A percentile compares a stretch with the other conserved stretches of the same genome.
These are phyloP conservation scores for Xylariaceae sp. DNA, from an alignment of 2,329 filamentous ascomycete species.

Conservation along the genomic window DNA sequence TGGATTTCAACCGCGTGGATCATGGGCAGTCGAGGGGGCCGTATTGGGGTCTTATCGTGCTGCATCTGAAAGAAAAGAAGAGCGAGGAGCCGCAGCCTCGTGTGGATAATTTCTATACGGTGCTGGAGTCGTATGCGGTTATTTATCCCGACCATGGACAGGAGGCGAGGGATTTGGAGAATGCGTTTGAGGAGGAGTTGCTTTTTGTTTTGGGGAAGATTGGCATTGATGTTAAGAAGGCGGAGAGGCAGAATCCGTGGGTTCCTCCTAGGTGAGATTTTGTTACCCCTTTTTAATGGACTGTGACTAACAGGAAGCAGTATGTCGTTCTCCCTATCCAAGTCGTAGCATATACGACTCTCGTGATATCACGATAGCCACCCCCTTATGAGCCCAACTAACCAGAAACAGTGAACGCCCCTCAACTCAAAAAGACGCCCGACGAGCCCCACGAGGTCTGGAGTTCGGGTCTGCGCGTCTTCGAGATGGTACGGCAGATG, in stretches of 20 bases:
- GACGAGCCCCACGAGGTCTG: neutral
- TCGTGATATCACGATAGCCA: neutral
- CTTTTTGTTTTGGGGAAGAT: neutral
- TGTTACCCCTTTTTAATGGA: neutral
- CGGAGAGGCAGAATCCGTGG: neutral
- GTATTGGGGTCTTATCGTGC: conserved; percentile 16
- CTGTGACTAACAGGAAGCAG: neutral
- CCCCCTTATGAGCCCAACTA: neutral
- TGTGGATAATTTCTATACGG: neutral
- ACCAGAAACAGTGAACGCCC: conserved; percentile 13
- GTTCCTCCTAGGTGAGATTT: conserved; percentile 11
- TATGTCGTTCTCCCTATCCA: conserved; percentile 1
- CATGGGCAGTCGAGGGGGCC: neutral
- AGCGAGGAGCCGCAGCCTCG: neutral
- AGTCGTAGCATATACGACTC: no score
- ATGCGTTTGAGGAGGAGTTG: neutral
- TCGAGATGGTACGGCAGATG: conserved; percentile 17
- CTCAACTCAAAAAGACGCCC: neutral
- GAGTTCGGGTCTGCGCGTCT: conserved; percentile 19
- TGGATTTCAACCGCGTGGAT: conserved; percentile 7
- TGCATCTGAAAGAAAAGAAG: conserved; percentile 6
- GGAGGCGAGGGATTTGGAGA: neutral
- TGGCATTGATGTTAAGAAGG: neutral
- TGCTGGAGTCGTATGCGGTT: conserved; percentile 11
- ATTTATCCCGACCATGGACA: conserved; percentile 14